Base-by-base conservation (phyloP, 192 early-diverging fungal species). In the Powellomyces hirtus region DNA sequence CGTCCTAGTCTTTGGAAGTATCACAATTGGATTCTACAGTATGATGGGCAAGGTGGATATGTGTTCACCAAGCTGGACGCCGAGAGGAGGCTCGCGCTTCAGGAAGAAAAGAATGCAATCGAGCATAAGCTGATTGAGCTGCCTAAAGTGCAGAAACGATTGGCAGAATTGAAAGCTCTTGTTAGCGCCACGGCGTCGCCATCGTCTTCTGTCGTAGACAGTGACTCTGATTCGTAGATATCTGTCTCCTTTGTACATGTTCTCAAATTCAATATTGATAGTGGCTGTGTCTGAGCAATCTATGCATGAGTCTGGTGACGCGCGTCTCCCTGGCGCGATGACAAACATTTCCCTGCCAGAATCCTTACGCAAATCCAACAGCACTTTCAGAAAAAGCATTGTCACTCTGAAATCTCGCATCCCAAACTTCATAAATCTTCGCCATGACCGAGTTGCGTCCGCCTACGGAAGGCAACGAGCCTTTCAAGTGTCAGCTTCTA, bases 21-120 rank as follows among this genome's bases (percentile, higher is more conserved):
- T 80, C 97, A 99, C 81, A 95, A 94, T 78, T 92, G 84, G 71
- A 90, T 97, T 55, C 77, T 95, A 64, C 78, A 83, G 83, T 98
- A 94, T 77, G 95, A 98, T 75, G 97, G 95, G 10, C 90, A 94
- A 79, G 95, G 97, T 13, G 95, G 94, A 14, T 96, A 97, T 75
- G 88, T 93, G 30, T 98, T 98, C 64, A 90, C 91, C 4, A 84
- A 90, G 75, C 77, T 97, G 52, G 91, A 97, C 69, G 92, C 94
- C 3, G 88, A 92, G 75, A 84, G 90, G 70, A 79, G 94, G 34
- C 78, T 97, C 38, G 89, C 88, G 38, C 79, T 97, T 46, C 92
- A 94, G 75, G 94, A 98, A 73, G 94, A 96, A 70, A 95, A 95
- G 77, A 90, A 90, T 72, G 71, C 74, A 51, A 88, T 89, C 64